phyloP scores from a whole-genome alignment of 108 stramenopile genomes.

The Skeletonema costatum region DNA sequence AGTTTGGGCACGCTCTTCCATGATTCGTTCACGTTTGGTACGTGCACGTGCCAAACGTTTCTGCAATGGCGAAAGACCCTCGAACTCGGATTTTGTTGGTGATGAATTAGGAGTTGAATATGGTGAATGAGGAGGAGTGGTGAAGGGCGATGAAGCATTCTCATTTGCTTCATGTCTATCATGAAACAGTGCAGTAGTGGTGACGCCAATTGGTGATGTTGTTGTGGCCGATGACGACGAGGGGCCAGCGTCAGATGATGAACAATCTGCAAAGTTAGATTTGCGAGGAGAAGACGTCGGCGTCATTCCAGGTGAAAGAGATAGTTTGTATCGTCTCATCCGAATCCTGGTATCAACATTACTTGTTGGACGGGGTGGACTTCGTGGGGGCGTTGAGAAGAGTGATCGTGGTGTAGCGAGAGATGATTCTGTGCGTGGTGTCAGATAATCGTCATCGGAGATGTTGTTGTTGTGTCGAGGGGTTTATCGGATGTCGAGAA shows the following conservation, averaged over 20 bases:
- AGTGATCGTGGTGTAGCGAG: slow-evolving; percentile 15
- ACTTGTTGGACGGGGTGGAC: slow-evolving; percentile 28
- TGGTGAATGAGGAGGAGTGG: slow-evolving; percentile 3
- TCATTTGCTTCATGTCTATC: not conserved
- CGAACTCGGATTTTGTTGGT: not conserved
- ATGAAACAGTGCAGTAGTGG: not conserved
- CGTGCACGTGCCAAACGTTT: slow-evolving; percentile 23
- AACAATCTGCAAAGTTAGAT: not conserved
- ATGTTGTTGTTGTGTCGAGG: not conserved
- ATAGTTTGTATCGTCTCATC: slow-evolving; percentile 9
- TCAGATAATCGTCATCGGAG: not conserved
- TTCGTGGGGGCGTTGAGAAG: slow-evolving; percentile 19
- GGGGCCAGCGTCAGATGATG: not conserved
- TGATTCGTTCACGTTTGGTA: slow-evolving; percentile 15
- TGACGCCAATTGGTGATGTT: not conserved
- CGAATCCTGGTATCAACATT: slow-evolving; percentile 10
- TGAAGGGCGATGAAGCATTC: not conserved
- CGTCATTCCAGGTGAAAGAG: slow-evolving; percentile 1
- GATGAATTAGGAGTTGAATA: not conserved
- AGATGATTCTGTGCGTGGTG: not conserved
- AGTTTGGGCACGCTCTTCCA: not conserved
- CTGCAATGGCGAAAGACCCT: slow-evolving; percentile 19
- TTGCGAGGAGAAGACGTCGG: not conserved
- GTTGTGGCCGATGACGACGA: not conserved
- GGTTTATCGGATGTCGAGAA: not conserved